Conservation (phyloP, 371 early-diverging fungal species). For the Lichtheimia ornata region DNA sequence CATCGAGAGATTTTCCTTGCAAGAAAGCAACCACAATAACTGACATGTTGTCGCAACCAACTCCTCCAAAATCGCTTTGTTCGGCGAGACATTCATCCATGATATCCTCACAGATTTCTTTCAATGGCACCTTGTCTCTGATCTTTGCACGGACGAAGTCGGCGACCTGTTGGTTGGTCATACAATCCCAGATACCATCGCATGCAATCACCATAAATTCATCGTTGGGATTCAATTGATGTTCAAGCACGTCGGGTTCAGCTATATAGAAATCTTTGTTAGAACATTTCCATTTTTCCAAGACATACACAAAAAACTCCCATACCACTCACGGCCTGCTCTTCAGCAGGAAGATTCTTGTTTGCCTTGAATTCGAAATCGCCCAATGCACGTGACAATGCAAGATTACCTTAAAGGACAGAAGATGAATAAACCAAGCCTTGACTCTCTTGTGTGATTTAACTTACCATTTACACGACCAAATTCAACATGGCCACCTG, state of each 20-base stretch:
- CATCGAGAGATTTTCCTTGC: constrained; percentile 67
- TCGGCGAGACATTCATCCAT: constrained; percentile 92
- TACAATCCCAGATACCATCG: constrained; percentile 98
- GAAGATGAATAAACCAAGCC: constrained; percentile 2
- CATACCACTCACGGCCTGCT: constrained; percentile 89
- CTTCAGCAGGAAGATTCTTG: constrained; percentile 69
- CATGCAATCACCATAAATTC: constrained; percentile 91
- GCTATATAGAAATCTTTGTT: constrained; percentile 36
- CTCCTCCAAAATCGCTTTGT: constrained; percentile 79
- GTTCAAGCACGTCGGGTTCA: constrained; percentile 73
- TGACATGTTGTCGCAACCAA: constrained; percentile 99
- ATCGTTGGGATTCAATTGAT: constrained; percentile 61
- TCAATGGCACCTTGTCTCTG: constrained; percentile 57
- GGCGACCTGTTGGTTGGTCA: constrained; percentile 87
- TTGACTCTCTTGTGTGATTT: background rate
- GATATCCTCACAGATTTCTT: constrained; percentile 75
- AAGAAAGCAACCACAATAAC: constrained; percentile 88
- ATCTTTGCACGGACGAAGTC: constrained; percentile 75
- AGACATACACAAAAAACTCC: too few species aligned
- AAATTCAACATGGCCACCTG: constrained; percentile 95
- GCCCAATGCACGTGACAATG: constrained; percentile 94
- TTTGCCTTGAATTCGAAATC: constrained; percentile 95
- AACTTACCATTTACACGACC: constrained; percentile 91
- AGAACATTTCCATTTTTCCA: background rate
- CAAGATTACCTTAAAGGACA: constrained; percentile 75